Percentiles rank a stretch among this genome's conserved stretches.
These are phyloP conservation scores for Chrysosphaeria jannelii DNA, from an alignment of 2,329 filamentous ascomycete species.

Conservation along the genomic window DNA sequence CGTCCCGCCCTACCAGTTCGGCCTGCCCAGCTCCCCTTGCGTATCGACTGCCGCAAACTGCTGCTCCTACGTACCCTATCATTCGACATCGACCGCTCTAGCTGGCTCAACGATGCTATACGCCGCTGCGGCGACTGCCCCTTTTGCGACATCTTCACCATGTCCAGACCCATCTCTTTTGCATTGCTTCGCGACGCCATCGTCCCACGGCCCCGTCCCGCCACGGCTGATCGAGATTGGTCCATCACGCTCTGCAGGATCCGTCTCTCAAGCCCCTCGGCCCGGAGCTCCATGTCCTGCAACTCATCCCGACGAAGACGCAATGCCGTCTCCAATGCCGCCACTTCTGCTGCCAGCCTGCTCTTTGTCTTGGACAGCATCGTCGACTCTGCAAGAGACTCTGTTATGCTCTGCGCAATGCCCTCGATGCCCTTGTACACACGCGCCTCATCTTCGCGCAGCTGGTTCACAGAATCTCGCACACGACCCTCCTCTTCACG, in stretches of 20 bases:
- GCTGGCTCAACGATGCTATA: conserved; percentile 75
- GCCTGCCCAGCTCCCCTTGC: conserved; percentile 46
- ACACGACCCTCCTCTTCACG: too few species aligned
- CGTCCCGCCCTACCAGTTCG: too few species aligned
- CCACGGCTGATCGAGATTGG: too few species aligned
- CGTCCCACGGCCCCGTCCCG: too few species aligned
- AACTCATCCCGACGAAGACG: conserved; percentile 75
- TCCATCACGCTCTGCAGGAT: conserved; percentile 92
- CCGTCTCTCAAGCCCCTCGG: conserved; percentile 65
- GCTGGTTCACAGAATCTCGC: too few species aligned
- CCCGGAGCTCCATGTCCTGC: conserved; percentile 64
- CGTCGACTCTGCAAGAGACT: too few species aligned
- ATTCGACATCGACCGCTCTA: conserved; percentile 39
- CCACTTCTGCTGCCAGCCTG: conserved; percentile 56
- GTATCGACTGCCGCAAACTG: conserved; percentile 30
- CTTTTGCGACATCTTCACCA: conserved; percentile 6
- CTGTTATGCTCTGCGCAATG: too few species aligned
- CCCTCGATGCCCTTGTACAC: too few species aligned
- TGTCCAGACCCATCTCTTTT: conserved; percentile 20
- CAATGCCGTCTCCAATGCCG: conserved; percentile 70
- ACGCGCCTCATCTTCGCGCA: too few species aligned
- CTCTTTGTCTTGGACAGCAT: too few species aligned
- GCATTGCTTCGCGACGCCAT: conserved; percentile 24
- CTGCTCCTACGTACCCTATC: conserved; percentile 46
- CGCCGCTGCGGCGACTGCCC: conserved; percentile 22